Base-by-base conservation (phyloP, 1,284 basidiomycete genomes). In the Malassezia globosa region DNA sequence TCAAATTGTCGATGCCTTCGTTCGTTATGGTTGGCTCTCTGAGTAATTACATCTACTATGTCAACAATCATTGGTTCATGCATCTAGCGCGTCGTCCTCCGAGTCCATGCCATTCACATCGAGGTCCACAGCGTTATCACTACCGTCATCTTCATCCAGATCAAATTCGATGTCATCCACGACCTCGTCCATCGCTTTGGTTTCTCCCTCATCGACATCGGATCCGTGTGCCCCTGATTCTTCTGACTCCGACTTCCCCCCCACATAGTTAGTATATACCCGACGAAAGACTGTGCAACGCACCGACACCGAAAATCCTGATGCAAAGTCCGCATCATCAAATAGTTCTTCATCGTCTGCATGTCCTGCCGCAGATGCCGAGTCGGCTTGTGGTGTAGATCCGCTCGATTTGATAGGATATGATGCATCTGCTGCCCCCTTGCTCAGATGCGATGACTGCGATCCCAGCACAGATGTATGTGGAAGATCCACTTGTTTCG, bases 1-100 rank as follows among this genome's bases (percentile, higher is more conserved):
- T 16, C 57, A 56, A 8, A 57, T 64, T 8, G 50, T 52, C 2
- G 62, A 68, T 40, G 65, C 65, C 4, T 68, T 64, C 41, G 58
- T 66, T 41, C 57, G 65, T 19, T 68, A 66, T 41, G 65, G 64
- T 19, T 64, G 64, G 64, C 51, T 61, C 38, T 60, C 58, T 1
- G 62, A 64, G 25, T 63, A 48, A 27, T 58, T 18, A 57, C 54
- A 47, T 54, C n/a, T n/a, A n/a, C n/a, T n/a, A n/a, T n/a, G n/a
- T n/a, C n/a, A n/a, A n/a, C n/a, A n/a, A 18, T 36, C 34, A 16
- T 31, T 16, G 3, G 16, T 16, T 31, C 29, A 11, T 22, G 19
- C 24, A 26, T 46, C 44, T 4, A 38, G 18, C n/a, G 22, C 29
- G 26, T 23, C 38, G 4, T 26, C 38, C 10, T 18, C 26, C 5